phyloP scores from a whole-genome alignment of 257 asterid genomes.

The Ilex asprella region DNA sequence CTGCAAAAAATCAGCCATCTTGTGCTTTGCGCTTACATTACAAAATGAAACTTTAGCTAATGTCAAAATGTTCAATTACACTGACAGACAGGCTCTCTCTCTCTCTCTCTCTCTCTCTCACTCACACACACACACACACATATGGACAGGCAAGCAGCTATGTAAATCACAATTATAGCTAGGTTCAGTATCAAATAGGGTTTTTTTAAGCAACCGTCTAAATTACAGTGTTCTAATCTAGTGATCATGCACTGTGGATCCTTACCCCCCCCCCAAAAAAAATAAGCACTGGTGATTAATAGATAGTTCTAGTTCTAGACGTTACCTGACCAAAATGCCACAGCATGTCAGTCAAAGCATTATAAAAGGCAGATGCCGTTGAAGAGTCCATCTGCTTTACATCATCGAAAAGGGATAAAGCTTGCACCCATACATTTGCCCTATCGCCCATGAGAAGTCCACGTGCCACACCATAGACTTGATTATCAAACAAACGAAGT shows the following conservation, averaged over 20 bases:
- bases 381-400: slow-evolving; percentile 90
- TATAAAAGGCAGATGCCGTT: slow-evolving; percentile 89
- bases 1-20: too few species aligned
- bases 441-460: slow-evolving; percentile 84
- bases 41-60: too few species aligned
- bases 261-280: too few species aligned
- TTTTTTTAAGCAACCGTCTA: not conserved
- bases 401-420: slow-evolving; percentile 69
- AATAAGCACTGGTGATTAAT: not conserved
- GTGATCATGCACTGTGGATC: too few species aligned
- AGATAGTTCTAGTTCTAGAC: slow-evolving; percentile 3
- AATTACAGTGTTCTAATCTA: too few species aligned
- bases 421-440: slow-evolving; percentile 68
- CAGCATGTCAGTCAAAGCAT: slow-evolving; percentile 88
- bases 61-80: too few species aligned
- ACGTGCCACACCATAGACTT: slow-evolving; percentile 87
- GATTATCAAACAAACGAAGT: slow-evolving; percentile 70
- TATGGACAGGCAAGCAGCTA: not conserved
- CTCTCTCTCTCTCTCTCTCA: too few species aligned
- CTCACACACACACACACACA: not conserved
- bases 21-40: too few species aligned
- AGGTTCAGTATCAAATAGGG: not conserved
- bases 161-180: not conserved
- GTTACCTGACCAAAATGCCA: slow-evolving; percentile 98
- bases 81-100: too few species aligned